Percentiles rank a stretch among this genome's conserved stretches.
These are phyloP conservation scores for Debaryomyces sp. DNA, from an alignment of 1,139 yeast species.

Conservation along the genomic window DNA sequence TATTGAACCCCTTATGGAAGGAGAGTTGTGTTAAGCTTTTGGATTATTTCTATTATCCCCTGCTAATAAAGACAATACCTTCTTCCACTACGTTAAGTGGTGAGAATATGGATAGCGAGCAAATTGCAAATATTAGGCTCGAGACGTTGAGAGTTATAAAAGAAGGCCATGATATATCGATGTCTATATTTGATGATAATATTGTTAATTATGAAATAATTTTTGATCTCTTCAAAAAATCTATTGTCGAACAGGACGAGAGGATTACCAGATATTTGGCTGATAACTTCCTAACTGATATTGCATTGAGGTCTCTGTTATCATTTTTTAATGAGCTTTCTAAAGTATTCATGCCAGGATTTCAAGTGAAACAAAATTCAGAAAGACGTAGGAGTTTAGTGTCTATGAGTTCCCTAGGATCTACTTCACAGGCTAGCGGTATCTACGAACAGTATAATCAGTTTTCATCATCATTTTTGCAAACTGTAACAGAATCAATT, in stretches of 20 bases:
- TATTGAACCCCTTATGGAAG: conserved; percentile 56
- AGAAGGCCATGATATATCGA: conserved; percentile 44
- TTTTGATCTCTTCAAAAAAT: conserved; percentile 31
- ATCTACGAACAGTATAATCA: background rate
- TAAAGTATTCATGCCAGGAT: conserved; percentile 18
- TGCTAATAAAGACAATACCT: background rate
- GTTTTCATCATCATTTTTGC: conserved; percentile 16
- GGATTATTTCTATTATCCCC: conserved; percentile 45
- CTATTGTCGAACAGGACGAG: conserved; percentile 30
- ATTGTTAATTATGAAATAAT: conserved; percentile 31
- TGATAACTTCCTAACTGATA: conserved; percentile 31
- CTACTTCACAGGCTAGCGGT: conserved; percentile 9
- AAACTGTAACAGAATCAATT: conserved; percentile 33
- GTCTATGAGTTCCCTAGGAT: conserved; percentile 23
- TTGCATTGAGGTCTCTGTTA: conserved; percentile 27
- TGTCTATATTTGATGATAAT: conserved; percentile 26
- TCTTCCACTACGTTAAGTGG: background rate
- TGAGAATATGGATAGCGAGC: conserved; percentile 10
- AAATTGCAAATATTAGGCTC: conserved; percentile 33
- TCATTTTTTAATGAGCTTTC: conserved; percentile 23
- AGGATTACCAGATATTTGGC: conserved; percentile 36
- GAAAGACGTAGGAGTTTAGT: conserved; percentile 24
- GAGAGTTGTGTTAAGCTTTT: conserved; percentile 49
- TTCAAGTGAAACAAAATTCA: conserved; percentile 11
- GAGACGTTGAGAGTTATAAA: conserved; percentile 46